These are phyloP conservation scores for Salix exigua DNA, from an alignment of 345 rosid genomes.

Conservation along the genomic window DNA sequence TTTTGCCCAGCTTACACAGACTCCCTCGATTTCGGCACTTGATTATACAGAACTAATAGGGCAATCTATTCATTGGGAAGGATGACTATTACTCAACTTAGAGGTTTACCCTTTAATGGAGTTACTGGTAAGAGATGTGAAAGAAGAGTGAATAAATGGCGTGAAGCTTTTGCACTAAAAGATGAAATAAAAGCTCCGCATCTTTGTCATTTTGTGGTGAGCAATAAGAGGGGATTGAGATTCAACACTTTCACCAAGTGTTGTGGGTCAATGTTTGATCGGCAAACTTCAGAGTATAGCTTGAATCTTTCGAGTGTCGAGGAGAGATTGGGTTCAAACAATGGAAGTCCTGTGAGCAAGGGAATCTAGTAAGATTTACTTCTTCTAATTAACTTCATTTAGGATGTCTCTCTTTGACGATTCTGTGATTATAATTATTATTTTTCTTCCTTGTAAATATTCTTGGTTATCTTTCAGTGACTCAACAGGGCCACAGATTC, in stretches of 20 bases:
- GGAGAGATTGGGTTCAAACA: constrained; percentile 1
- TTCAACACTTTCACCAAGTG: constrained; percentile 19
- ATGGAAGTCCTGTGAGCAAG: constrained; percentile 12
- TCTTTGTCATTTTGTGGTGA: not conserved
- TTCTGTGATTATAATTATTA: too few relatives aligned
- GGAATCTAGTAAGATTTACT: constrained; percentile 17
- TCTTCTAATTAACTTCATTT: not conserved
- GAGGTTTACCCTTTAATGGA: constrained; percentile 11
- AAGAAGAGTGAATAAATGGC: constrained; percentile 11
- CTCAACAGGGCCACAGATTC: constrained; percentile 20
- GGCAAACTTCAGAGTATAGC: constrained; percentile 15
- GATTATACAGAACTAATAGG: not conserved
- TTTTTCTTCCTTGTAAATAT: not conserved
- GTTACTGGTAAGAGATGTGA: not conserved
- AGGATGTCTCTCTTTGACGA: not conserved
- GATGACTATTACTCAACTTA: constrained; percentile 15
- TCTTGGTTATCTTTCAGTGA: constrained; percentile 34
- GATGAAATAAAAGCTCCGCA: not conserved
- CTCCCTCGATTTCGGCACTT: not conserved
- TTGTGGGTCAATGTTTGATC: constrained; percentile 18
- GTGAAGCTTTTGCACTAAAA: not conserved
- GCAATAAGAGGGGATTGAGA: not conserved
- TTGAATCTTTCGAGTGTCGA: constrained; percentile 5
- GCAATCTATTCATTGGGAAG: constrained; percentile 4
- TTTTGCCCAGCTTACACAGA: not conserved